Evolutionary conservation across 169 alveolate species (phyloP).

Genomic region (Cryptosporidium parvum): DNA sequence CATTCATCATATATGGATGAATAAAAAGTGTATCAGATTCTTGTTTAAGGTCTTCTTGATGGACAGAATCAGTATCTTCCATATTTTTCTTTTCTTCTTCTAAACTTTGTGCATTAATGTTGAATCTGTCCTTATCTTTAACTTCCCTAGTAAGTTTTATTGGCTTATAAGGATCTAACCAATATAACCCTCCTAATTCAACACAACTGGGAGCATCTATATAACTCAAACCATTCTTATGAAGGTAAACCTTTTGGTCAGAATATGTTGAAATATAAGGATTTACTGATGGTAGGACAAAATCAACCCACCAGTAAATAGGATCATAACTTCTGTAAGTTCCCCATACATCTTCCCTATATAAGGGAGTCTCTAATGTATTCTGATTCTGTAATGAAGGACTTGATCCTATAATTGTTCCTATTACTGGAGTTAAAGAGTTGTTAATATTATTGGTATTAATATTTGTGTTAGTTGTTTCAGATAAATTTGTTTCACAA

Average conservation of each 20-base stretch:
- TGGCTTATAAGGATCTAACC: conserved; percentile 63
- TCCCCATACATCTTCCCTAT: conserved; percentile 20
- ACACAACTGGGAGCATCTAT: conserved; percentile 45
- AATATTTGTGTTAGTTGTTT: not conserved
- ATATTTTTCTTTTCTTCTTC: not conserved
- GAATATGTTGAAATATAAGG: not conserved
- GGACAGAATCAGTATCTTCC: not conserved
- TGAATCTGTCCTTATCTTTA: not conserved
- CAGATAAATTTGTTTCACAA: not conserved
- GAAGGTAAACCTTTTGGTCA: conserved; percentile 24
- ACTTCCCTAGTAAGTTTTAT: conserved; percentile 4
- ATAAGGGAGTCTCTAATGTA: not conserved
- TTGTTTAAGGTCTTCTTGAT: not conserved
- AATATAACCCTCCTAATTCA: conserved; percentile 22
- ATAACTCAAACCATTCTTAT: conserved; percentile 9
- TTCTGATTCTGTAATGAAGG: not conserved
- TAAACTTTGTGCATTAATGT: not conserved
- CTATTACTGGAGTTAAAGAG: not conserved
- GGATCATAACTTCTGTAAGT: conserved; percentile 61
- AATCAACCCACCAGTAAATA: conserved; percentile 70
- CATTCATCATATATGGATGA: conserved; percentile 68
- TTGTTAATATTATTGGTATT: not conserved
- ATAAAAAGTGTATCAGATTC: conserved; percentile 22
- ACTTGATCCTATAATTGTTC: not conserved
- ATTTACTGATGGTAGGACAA: not conserved